Base-by-base conservation (phyloP, 257 asterid genomes). In the Jacaranda mimosifolia region DNA sequence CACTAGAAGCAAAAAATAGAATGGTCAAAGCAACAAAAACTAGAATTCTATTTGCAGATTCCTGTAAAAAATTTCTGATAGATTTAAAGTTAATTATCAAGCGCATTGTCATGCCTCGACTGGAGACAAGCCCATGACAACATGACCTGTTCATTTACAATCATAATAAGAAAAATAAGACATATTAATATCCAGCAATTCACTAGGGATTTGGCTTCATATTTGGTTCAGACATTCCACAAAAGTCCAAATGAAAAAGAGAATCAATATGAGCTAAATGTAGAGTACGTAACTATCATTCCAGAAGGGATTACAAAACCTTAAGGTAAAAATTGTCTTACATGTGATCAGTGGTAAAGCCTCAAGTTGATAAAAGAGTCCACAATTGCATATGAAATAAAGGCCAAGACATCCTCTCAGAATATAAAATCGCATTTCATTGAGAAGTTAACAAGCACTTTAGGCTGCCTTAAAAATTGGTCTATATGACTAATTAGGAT, bases 1-100 rank as follows among this genome's bases (percentile, higher is more conserved):
- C 59, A 83, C 56, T 68, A 70, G 69, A 62, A 51, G 76, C 79
- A 72, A 59, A 75, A 77, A 67, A 72, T 52, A 21, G 60, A 82
- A 45, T 68, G 68, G 72, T 58, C 52, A 75, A 64, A 42, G 72
- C 42, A 68, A 46, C 53, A 40, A 72, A 26, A 35, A 9, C 42
- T 11, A 58, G 79, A 63, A 38, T 43, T 76, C 32, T 26, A 26
- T 43, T 17, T 14, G 21, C 10, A 48, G 63, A 43, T 36, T 59
- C 71, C 32, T 42, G 35, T 66, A 76, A 52, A 63, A 13, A 59
- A 35, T 40, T 75, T 57, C n/a, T 56, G 48, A 49, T 13, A 64
- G 56, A 55, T 58, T 35, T 64, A 32, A 63, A 66, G 17, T 43
- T 48, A 40, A 53, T 21, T 48, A 75, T 10, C 17, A 71, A n/a